A percentile compares a stretch with the other conserved stretches of the same genome.
Conservation (phyloP, 768 basidiomycete genomes). For the Psilocybe cyanescens region DNA sequence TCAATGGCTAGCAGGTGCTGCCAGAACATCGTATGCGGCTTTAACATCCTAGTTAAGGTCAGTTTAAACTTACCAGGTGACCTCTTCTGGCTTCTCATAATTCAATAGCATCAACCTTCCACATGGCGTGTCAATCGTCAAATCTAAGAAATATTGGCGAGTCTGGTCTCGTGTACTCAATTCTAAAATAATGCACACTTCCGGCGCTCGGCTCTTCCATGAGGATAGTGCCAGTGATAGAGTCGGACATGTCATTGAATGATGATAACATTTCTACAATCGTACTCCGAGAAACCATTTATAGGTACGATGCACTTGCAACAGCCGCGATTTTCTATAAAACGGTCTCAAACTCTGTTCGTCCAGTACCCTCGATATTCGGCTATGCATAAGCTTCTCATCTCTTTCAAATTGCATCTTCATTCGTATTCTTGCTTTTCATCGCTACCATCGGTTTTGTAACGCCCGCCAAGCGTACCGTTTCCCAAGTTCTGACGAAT, state of each 20-base stretch:
- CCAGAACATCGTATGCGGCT: not conserved
- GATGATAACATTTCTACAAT: not conserved
- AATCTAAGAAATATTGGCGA: not conserved
- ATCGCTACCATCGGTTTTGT: not conserved
- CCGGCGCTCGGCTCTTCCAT: not conserved
- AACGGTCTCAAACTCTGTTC: not conserved
- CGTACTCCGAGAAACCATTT: too few relatives aligned
- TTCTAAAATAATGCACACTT: not conserved
- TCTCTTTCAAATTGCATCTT: not conserved
- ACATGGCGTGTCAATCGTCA: not conserved
- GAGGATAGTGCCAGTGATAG: not conserved
- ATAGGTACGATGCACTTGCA: not conserved
- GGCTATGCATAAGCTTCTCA: not conserved
- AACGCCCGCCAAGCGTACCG: constrained; percentile 1
- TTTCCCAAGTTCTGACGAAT: constrained; percentile 30
- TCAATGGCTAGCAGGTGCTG: too few relatives aligned
- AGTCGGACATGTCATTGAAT: not conserved
- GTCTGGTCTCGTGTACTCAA: not conserved
- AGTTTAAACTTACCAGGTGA: not conserved
- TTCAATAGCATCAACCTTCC: not conserved
- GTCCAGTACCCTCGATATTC: not conserved
- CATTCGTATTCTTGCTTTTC: not conserved
- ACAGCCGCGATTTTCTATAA: not conserved
- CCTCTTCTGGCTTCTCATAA: not conserved
- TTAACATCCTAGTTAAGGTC: not conserved